Conservation (phyloP, 2,329 filamentous ascomycete species). For the Pseudocercospora eumusae region DNA sequence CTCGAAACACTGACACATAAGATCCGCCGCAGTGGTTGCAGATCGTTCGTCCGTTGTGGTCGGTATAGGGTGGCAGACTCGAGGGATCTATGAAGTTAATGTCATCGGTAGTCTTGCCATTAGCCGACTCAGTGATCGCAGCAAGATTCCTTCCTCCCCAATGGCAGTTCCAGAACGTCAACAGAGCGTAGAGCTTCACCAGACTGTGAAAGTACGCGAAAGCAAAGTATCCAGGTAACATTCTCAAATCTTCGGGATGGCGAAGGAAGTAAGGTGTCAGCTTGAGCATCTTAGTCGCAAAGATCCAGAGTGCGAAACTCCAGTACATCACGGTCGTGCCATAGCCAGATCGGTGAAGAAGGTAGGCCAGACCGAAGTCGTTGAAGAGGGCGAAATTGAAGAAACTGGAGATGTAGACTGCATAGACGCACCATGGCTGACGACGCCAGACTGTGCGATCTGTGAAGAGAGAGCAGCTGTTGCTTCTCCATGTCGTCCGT, state of each 20-base stretch:
- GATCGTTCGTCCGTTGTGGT: not conserved
- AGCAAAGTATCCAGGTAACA: conserved; percentile 15
- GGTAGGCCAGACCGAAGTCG: conserved; percentile 11
- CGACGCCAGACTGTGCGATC: conserved; percentile 10
- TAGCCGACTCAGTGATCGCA: conserved; percentile 5
- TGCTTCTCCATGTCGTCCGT: conserved; percentile 14
- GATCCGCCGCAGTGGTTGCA: not conserved
- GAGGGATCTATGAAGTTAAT: not conserved
- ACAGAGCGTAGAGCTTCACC: conserved; percentile 15
- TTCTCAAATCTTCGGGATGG: conserved; percentile 15
- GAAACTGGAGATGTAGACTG: conserved; percentile 10
- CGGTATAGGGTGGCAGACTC: not conserved
- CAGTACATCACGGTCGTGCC: not conserved
- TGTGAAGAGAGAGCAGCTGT: conserved; percentile 14
- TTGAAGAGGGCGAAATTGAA: conserved; percentile 20
- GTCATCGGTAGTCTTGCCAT: not conserved
- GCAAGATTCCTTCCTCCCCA: conserved; percentile 14
- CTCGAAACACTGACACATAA: not conserved
- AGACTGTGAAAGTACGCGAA: conserved; percentile 19
- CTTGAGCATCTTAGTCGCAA: conserved; percentile 18
- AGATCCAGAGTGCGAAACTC: conserved; percentile 8
- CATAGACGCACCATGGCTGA: conserved; percentile 15
- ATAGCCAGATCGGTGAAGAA: not conserved
- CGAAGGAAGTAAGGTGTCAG: conserved; percentile 15
- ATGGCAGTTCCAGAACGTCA: conserved; percentile 19